Percentiles rank a stretch among this genome's conserved stretches.
Conservation (phyloP, 306 rosid genomes). For the Prunus kanzakura region DNA sequence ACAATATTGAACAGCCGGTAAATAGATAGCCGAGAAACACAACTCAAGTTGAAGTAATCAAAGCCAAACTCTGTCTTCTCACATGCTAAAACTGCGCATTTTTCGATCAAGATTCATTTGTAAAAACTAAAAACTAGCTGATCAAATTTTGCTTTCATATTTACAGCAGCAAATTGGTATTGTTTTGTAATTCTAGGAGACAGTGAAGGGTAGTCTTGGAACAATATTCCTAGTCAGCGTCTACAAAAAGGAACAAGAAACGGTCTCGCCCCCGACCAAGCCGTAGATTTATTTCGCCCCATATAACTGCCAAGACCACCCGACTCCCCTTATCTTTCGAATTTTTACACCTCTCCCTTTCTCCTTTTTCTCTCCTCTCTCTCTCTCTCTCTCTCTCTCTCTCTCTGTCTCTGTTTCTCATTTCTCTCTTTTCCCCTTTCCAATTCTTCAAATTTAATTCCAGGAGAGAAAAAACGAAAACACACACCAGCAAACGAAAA, state of each 20-base stretch:
- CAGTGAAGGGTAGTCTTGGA: constrained; percentile 2
- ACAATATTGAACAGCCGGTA: constrained; percentile 11
- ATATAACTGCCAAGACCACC: constrained; percentile 29
- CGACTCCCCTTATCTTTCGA: constrained; percentile 1
- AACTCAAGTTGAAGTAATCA: constrained; percentile 4
- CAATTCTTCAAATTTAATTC: background rate
- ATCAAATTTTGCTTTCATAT: background rate
- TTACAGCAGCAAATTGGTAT: too few relatives aligned
- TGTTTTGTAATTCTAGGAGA: background rate
- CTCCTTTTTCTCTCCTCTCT: background rate
- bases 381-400: too few relatives aligned
- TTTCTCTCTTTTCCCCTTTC: background rate
- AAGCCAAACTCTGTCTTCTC: constrained; percentile 19
- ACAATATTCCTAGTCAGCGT: constrained; percentile 19
- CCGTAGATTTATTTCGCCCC: constrained; percentile 15
- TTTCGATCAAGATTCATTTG: constrained; percentile 19
- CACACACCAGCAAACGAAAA: background rate
- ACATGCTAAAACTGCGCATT: constrained; percentile 20
- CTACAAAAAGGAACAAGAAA: constrained; percentile 33
- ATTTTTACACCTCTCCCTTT: background rate
- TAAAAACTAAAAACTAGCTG: too few relatives aligned
- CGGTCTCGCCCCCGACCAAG: constrained; percentile 32
- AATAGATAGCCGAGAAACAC: constrained; percentile 20
- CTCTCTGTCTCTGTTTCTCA: background rate
- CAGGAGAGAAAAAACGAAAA: background rate